These are phyloP conservation scores for Ceratocystis huliohia DNA, from an alignment of 2,329 filamentous ascomycete genomes.

Conservation along the genomic window DNA sequence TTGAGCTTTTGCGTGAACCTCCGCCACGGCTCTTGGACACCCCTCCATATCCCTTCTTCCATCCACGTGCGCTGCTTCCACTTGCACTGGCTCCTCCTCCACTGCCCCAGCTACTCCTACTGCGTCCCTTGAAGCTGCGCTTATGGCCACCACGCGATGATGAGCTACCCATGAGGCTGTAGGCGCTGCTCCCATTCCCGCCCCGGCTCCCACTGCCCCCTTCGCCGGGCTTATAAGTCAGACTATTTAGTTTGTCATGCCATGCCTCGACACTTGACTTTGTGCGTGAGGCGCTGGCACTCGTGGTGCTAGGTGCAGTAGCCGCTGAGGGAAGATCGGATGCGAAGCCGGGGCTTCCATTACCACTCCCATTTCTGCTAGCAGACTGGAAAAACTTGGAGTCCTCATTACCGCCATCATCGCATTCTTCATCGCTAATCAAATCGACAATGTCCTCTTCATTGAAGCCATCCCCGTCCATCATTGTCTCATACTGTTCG, in stretches of 20 bases:
- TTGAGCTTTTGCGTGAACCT: not conserved
- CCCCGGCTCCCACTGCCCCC: not conserved
- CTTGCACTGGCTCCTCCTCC: slow-evolving; percentile 2
- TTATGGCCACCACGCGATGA: not conserved
- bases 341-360: slow-evolving; percentile 15
- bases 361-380: slow-evolving; percentile 31
- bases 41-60: not conserved
- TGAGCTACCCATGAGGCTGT: not conserved
- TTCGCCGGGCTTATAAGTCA: slow-evolving; percentile 1
- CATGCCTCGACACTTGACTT: slow-evolving; percentile 8
- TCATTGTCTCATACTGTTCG: slow-evolving; percentile 38
- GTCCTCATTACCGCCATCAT: slow-evolving; percentile 30
- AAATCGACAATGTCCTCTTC: slow-evolving; percentile 41
- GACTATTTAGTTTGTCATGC: slow-evolving; percentile 14
- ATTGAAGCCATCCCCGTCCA: slow-evolving; percentile 26
- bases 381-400: slow-evolving; percentile 37
- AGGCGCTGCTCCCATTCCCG: not conserved
- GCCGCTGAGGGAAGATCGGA: not conserved
- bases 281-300: slow-evolving; percentile 20
- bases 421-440: slow-evolving; percentile 35
- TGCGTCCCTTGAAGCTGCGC: not conserved
- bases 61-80: not conserved
- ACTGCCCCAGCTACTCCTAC: slow-evolving; percentile 1
- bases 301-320: not conserved
- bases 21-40: not conserved